phyloP scores from a whole-genome alignment of 768 basidiomycete species.

The Kwoniella sp. region DNA sequence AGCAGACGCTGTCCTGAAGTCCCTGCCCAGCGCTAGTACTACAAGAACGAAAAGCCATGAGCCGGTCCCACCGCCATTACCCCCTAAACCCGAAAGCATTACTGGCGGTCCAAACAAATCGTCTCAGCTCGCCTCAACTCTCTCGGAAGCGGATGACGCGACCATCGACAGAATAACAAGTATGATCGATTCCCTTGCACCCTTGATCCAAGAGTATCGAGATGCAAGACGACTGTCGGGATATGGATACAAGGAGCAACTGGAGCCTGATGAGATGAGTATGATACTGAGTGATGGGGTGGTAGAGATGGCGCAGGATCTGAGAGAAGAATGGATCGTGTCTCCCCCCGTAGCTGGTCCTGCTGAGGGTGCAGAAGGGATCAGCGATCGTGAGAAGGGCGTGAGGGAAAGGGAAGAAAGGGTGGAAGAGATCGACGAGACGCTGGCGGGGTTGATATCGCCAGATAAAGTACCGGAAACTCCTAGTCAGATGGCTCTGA shows the following conservation, averaged over 20 bases:
- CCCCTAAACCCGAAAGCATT: constrained; percentile 8
- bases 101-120: constrained; percentile 7
- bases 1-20: not conserved
- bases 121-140: constrained; percentile 3
- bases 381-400: constrained; percentile 2
- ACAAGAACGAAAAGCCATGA: no score
- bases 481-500: constrained; percentile 39
- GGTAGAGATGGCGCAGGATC: constrained; percentile 15
- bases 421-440: constrained; percentile 37
- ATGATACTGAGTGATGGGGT: constrained; percentile 4
- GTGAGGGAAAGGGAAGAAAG: no score
- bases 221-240: not conserved
- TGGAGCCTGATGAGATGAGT: not conserved
- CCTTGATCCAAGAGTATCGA: constrained; percentile 19
- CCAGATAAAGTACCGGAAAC: constrained; percentile 36
- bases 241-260: not conserved
- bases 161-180: constrained; percentile 6
- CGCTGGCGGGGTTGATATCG: constrained; percentile 29
- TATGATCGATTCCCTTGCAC: constrained; percentile 20
- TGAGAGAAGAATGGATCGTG: constrained; percentile 13
- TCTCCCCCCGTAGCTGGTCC: not conserved
- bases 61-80: constrained; percentile 6
- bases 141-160: constrained; percentile 14
- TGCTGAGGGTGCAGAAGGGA: not conserved
- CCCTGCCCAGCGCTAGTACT: not conserved